Evolutionary conservation across 2,329 filamentous ascomycete species (phyloP).

Genomic region (Hirsutella rhossiliensis): DNA sequence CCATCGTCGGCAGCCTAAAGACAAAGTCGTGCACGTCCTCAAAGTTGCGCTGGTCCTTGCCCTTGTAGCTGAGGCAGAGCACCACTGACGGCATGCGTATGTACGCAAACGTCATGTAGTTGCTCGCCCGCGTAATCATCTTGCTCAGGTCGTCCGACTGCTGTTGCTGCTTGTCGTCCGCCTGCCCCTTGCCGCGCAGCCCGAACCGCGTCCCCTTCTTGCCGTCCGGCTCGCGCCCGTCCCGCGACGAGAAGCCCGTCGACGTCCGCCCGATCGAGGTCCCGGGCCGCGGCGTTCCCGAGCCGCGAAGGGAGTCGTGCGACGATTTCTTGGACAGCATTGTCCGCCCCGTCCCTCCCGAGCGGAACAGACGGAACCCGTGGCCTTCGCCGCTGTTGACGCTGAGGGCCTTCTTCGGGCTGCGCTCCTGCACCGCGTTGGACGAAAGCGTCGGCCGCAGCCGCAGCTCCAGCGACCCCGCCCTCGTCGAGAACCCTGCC

Average conservation of each 20-base stretch:
- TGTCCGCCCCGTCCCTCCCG: constrained; percentile 29
- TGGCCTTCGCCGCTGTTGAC: constrained; percentile 36
- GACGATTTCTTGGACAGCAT: constrained; percentile 38
- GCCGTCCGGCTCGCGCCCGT: constrained; percentile 20
- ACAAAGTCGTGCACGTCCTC: constrained; percentile 97
- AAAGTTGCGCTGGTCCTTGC: constrained; percentile 86
- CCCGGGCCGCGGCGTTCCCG: constrained; percentile 26
- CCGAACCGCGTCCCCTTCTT: constrained; percentile 44
- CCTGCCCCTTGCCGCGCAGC: constrained; percentile 32
- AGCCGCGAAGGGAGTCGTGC: constrained; percentile 39
- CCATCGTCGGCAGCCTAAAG: constrained; percentile 85
- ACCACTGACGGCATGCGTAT: constrained; percentile 94
- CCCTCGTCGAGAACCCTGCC: constrained; percentile 44
- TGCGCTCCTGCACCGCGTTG: constrained; percentile 24
- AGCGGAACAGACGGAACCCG: constrained; percentile 40
- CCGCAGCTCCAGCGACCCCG: constrained; percentile 69
- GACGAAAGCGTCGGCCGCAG: constrained; percentile 71
- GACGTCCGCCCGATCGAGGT: constrained; percentile 27
- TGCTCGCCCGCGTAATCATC: constrained; percentile 91
- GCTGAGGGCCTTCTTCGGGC: constrained; percentile 32
- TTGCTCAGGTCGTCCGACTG: constrained; percentile 74
- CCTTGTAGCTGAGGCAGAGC: constrained; percentile 91
- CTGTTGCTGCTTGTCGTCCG: constrained; percentile 27
- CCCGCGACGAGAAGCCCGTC: constrained; percentile 31
- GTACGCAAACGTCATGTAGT: constrained; percentile 94